These are phyloP conservation scores for Elsinoe arachidis DNA, from an alignment of 2,329 filamentous ascomycete species.

Conservation along the genomic window DNA sequence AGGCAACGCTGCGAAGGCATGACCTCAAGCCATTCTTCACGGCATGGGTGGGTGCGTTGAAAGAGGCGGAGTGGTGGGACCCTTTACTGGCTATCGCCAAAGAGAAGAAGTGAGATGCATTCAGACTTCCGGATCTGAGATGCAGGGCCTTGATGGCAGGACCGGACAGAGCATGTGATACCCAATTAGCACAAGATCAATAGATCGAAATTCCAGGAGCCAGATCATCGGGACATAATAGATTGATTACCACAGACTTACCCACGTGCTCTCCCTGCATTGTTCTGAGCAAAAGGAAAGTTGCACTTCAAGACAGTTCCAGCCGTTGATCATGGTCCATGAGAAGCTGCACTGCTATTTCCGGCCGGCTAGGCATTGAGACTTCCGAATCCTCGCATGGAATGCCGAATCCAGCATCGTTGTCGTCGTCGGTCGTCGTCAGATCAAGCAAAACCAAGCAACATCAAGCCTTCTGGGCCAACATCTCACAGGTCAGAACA, in stretches of 20 bases:
- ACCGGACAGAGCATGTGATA: not conserved
- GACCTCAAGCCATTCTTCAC: constrained; percentile 1
- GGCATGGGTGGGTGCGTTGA: constrained; percentile 3
- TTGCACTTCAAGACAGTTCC: not conserved
- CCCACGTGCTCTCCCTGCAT: constrained; percentile 1
- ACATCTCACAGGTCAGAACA: not conserved
- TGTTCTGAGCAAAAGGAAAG: not conserved
- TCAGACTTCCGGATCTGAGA: not conserved
- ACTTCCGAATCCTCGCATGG: not conserved
- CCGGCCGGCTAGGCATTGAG: too few relatives aligned
- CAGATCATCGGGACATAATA: not conserved
- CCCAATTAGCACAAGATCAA: not conserved
- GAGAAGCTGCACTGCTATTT: too few relatives aligned
- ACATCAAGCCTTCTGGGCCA: not conserved
- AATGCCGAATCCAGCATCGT: not conserved
- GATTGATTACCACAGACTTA: not conserved
- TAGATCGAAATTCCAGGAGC: not conserved
- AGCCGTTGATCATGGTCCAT: too few relatives aligned
- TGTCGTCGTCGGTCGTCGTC: not conserved
- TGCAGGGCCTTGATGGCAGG: not conserved
- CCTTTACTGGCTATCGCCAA: not conserved
- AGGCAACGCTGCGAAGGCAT: not conserved
- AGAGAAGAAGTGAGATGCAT: not conserved
- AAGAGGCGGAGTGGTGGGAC: not conserved
- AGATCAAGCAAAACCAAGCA: constrained; percentile 7